Evolutionary conservation across 192 early-diverging fungal genomes (phyloP).

Genomic region (Kickxella alabastrina): DNA sequence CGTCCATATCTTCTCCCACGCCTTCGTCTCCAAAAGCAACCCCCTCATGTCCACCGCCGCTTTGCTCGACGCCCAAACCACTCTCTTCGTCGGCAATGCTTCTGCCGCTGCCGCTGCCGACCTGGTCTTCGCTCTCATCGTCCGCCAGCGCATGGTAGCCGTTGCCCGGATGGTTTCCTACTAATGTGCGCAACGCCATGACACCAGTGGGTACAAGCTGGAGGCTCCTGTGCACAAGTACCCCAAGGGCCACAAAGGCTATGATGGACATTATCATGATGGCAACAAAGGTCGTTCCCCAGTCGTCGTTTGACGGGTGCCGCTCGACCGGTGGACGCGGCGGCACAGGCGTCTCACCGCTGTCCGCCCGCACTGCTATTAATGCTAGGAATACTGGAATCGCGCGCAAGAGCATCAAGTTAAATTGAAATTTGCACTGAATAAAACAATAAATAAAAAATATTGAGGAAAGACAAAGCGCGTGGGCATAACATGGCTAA

Average conservation of each 20-base stretch:
- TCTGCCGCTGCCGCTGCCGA: conserved; percentile 14
- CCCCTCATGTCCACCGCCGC: too few species aligned
- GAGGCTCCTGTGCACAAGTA: conserved; percentile 40
- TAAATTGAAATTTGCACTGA: too few species aligned
- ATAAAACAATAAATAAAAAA: too few species aligned
- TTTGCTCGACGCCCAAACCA: too few species aligned
- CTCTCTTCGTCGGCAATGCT: too few species aligned
- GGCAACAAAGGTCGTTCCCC: conserved; percentile 39
- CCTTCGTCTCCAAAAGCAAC: background rate
- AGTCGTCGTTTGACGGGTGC: conserved; percentile 50
- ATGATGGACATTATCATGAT: conserved; percentile 42
- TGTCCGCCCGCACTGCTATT: too few species aligned
- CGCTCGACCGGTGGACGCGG: conserved; percentile 25
- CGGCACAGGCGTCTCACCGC: conserved; percentile 9
- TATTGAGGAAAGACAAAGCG: too few species aligned
- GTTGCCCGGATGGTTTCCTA: conserved; percentile 2
- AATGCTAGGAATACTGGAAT: too few species aligned
- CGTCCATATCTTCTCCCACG: background rate
- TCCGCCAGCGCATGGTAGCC: conserved; percentile 29
- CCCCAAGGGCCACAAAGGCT: conserved; percentile 28
- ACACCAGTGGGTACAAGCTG: conserved; percentile 48
- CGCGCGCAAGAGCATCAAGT: too few species aligned
- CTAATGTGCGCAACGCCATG: conserved; percentile 34
- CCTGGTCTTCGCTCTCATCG: conserved; percentile 8
- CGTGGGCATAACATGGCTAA: too few species aligned